A percentile compares a stretch with the other conserved stretches of the same genome.
Conservation (phyloP, 225 moss, liverwort and hornwort species). For the Neckera pumila region DNA sequence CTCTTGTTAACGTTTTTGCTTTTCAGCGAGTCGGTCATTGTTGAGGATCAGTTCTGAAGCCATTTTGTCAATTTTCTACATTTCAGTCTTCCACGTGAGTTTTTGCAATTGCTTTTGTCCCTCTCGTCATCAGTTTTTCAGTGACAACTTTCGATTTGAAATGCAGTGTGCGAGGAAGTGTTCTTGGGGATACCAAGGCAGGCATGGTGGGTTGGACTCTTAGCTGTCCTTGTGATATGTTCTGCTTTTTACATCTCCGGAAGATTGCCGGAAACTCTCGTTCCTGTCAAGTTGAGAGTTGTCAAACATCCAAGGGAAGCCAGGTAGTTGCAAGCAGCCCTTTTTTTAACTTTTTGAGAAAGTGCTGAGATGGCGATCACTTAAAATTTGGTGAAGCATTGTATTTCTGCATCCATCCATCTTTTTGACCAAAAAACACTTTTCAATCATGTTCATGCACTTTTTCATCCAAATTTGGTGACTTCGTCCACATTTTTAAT, state of each 20-base stretch:
- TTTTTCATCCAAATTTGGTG: too few relatives aligned
- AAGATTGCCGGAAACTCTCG: slow-evolving; percentile 11
- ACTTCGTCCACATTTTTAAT: too few relatives aligned
- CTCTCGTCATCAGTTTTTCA: not conserved
- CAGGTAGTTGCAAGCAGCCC: slow-evolving; percentile 10
- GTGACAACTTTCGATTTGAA: not conserved
- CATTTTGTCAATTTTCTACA: not conserved
- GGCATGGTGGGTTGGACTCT: slow-evolving; percentile 52
- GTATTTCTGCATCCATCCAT: too few relatives aligned
- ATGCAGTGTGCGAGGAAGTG: slow-evolving; percentile 64
- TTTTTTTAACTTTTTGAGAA: too few relatives aligned
- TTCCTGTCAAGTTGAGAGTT: not conserved
- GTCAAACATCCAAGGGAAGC: slow-evolving; percentile 3
- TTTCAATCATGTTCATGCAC: too few relatives aligned
- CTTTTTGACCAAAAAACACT: too few relatives aligned
- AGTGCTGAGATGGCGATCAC: too few relatives aligned
- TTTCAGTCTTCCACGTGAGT: not conserved
- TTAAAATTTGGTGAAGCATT: too few relatives aligned
- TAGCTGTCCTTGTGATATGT: slow-evolving; percentile 18
- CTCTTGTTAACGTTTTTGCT: not conserved
- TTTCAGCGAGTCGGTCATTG: not conserved
- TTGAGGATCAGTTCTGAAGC: not conserved
- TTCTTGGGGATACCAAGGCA: slow-evolving; percentile 45
- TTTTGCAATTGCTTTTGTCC: not conserved
- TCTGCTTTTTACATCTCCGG: slow-evolving; percentile 24